Evolutionary conservation across 768 basidiomycete genomes (phyloP).

Genomic region (Phylloporus rhodoxanthus): DNA sequence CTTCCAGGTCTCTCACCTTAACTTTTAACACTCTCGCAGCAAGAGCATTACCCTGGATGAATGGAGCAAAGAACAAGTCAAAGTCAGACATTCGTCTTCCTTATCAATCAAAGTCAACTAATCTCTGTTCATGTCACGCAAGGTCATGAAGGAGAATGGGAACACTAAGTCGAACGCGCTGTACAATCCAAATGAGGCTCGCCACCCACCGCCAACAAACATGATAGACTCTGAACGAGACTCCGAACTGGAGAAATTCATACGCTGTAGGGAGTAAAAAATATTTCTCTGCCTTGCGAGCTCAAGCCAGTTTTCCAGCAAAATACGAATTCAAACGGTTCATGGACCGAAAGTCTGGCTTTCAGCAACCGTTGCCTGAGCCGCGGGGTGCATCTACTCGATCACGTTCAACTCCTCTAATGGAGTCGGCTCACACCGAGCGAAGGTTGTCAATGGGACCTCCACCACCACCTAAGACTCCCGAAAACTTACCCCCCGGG

Average conservation of each 20-base stretch:
- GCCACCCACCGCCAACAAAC: conserved; percentile 78
- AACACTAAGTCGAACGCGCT: conserved; percentile 74
- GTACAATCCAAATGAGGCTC: conserved; percentile 79
- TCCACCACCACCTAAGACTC: conserved; percentile 24
- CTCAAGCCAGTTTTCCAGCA: conserved; percentile 35
- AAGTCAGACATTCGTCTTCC: conserved; percentile 43
- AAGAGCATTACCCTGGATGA: conserved; percentile 87
- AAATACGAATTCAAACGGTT: conserved; percentile 79
- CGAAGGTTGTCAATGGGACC: conserved; percentile 23
- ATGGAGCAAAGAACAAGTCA: conserved; percentile 86
- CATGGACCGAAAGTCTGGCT: conserved; percentile 40
- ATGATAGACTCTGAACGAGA: conserved; percentile 76
- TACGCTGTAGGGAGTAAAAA: conserved; percentile 53
- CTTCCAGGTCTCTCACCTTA: not conserved
- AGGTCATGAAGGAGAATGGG: conserved; percentile 78
- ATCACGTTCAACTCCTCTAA: conserved; percentile 13
- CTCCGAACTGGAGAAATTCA: conserved; percentile 86
- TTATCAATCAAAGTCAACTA: conserved; percentile 1
- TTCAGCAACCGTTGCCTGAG: conserved; percentile 35
- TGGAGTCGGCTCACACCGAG: conserved; percentile 5
- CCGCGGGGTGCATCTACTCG: conserved; percentile 34
- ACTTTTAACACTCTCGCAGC: conserved; percentile 35
- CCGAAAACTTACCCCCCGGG: conserved; percentile 21
- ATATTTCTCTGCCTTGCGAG: not conserved
- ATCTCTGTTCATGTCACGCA: conserved; percentile 12